phyloP scores from a whole-genome alignment of 2,329 filamentous ascomycete genomes.

The Paracoccidioides lutzii region DNA sequence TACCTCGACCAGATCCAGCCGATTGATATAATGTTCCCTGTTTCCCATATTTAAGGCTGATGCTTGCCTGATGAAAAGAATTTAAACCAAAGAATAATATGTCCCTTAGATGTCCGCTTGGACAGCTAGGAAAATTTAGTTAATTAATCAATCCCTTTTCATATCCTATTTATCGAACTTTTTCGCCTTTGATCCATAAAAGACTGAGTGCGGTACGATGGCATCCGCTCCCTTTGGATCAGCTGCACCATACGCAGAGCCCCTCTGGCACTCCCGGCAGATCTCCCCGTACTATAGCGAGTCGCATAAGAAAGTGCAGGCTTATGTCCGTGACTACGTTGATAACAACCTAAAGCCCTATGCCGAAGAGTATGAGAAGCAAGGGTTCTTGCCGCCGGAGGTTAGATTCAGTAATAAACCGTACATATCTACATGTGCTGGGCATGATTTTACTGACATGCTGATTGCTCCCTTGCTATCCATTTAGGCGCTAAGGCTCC shows the following conservation, averaged over 20 bases:
- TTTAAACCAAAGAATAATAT: no score
- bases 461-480: background rate
- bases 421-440: background rate
- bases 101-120: no score
- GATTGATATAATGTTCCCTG: no score
- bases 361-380: conserved; percentile 52
- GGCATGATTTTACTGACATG: background rate
- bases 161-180: no score
- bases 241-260: conserved; percentile 25
- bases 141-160: no score
- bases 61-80: no score
- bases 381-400: conserved; percentile 38
- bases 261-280: conserved; percentile 35
- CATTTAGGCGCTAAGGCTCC: conserved; percentile 24
- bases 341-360: conserved; percentile 46
- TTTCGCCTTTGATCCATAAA: background rate
- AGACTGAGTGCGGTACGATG: background rate
- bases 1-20: no score
- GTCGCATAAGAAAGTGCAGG: conserved; percentile 46
- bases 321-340: conserved; percentile 45
- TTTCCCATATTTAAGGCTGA: no score
- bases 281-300: conserved; percentile 47
- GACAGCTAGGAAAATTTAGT: no score
- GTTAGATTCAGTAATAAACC: conserved; percentile 6
- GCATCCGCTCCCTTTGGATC: background rate